Evolutionary conservation across 306 rosid species (phyloP), one percentile per base, ranked within the genome.

Genomic region (Cotoneaster glaucophyllus): DNA sequence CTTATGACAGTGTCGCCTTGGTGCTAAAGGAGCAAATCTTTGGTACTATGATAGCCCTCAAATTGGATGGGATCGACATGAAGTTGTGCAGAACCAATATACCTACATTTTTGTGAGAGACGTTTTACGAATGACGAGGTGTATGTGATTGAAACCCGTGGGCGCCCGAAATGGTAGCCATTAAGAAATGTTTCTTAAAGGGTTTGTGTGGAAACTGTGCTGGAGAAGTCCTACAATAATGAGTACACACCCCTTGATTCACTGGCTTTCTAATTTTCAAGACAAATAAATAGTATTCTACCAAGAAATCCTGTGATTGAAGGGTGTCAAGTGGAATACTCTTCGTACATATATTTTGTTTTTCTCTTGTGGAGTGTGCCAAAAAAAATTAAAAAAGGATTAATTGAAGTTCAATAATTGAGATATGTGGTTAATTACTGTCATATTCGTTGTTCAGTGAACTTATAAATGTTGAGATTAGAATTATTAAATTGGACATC

Each of bases 171-270:
- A 19, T 31, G 57, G 25, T 41, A 14, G 59, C 48, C 22, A 62
- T 69, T 37, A 54, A 67, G 31, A 39, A 69, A 66, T 34, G 45
- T 41, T 73, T 58, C 57, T 58, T 44, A 45, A 45, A 59, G 56
- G 70, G 18, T 74, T 73, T 43, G 53, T 41, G 21, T 22, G 65
- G 68, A 77, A 77, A 68, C 45, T 25, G 74, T 67, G 73, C 67
- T 71, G 54, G 26, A 32, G 74, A 45, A 63, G 69, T 62, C 68
- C 25, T 52, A 21, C 4, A 29, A 66, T 59, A 75, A 74, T 77
- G 73, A 64, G 65, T 64, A 39, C 84, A 69, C 86, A 17, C 61
- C 31, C 75, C 50, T 58, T 63, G 74, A 67, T 74, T 72, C 81
- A 73, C 72, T 59, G 69, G 82, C 68, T 71, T 80, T 84, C 44